These are phyloP conservation scores for Mitragyna speciosa DNA, from an alignment of 257 asterid species.

Conservation along the genomic window DNA sequence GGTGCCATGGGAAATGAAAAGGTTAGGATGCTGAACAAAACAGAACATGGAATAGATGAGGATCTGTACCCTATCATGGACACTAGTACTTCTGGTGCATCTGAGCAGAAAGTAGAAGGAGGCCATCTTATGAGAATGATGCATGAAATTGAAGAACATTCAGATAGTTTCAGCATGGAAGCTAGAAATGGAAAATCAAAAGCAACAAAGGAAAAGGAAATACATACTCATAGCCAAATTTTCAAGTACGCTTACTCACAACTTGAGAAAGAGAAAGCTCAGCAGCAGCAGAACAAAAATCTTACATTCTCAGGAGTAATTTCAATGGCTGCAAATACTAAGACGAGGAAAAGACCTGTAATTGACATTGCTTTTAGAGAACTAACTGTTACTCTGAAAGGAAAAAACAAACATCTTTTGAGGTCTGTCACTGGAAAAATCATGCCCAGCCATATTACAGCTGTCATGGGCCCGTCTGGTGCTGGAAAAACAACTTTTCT, in stretches of 20 bases:
- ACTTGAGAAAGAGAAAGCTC: slow-evolving; percentile 85
- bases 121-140: slow-evolving; percentile 34
- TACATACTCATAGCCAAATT: slow-evolving; percentile 71
- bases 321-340: slow-evolving; percentile 57
- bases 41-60: slow-evolving; percentile 15
- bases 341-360: slow-evolving; percentile 53
- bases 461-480: slow-evolving; percentile 99
- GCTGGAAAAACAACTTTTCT: slow-evolving; percentile 98
- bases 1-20: slow-evolving; percentile 35
- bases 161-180: slow-evolving; percentile 37
- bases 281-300: slow-evolving; percentile 56
- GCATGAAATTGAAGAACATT: slow-evolving; percentile 46
- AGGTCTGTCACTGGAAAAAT: slow-evolving; percentile 78
- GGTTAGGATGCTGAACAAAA: slow-evolving; percentile 35
- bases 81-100: slow-evolving; percentile 30
- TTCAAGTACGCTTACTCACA: slow-evolving; percentile 84
- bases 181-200: slow-evolving; percentile 34
- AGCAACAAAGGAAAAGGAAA: slow-evolving; percentile 49
- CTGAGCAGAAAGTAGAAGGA: slow-evolving; percentile 37
- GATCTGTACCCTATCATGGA: slow-evolving; percentile 21
- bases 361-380: slow-evolving; percentile 69
- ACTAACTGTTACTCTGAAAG: slow-evolving; percentile 72
- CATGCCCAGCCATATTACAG: slow-evolving; percentile 80
- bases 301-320: slow-evolving; percentile 61
- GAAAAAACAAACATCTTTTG: slow-evolving; percentile 64